Conservation (phyloP, 208 protist genomes). For the Acanthamoeba royreba region DNA sequence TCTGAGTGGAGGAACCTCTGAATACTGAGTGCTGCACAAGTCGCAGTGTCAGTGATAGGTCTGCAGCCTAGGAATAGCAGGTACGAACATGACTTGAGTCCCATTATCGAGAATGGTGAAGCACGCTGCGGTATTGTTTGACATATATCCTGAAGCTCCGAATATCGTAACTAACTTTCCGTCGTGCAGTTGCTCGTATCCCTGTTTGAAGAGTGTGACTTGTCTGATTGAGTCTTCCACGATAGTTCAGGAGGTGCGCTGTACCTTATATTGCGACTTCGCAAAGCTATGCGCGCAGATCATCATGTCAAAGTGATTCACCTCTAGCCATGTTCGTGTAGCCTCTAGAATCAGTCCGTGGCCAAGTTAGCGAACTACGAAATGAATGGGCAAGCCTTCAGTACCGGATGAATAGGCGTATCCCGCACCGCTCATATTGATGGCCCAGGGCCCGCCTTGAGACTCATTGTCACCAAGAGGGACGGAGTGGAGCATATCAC, state of each 20-base stretch:
- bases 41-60: too few species aligned
- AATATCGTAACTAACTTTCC: background rate
- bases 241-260: background rate
- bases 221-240: background rate
- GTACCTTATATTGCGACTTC: background rate
- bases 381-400: constrained; percentile 32
- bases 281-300: background rate
- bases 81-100: background rate
- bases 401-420: constrained; percentile 88
- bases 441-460: constrained; percentile 90
- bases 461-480: too few species aligned
- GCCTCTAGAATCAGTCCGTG: too few species aligned
- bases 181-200: background rate
- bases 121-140: background rate
- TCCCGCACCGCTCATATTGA: constrained; percentile 89
- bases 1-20: too few species aligned
- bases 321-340: background rate
- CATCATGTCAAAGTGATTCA: background rate
- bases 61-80: too few species aligned
- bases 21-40: too few species aligned
- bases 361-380: too few species aligned
- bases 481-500: too few species aligned
- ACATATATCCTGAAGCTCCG: background rate
- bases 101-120: background rate
- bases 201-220: too few species aligned